Percentiles rank a stretch among this genome's conserved stretches.
Evolutionary conservation across 2,329 filamentous ascomycete genomes (phyloP).

Genomic region (Penicillium verrucosum): DNA sequence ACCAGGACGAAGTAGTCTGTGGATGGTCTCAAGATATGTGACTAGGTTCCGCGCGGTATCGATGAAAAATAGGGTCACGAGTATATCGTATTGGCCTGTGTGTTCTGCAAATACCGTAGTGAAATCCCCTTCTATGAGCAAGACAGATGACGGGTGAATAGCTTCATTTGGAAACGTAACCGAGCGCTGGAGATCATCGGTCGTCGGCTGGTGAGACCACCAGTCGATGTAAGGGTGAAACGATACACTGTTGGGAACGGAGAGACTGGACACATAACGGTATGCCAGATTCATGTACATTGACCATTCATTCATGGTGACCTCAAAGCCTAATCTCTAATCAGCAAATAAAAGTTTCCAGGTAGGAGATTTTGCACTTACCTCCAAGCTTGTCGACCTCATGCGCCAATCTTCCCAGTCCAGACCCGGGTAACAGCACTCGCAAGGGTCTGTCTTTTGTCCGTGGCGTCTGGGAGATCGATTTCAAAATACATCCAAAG

Average conservation of each 20-base stretch:
- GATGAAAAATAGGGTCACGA: constrained; percentile 60
- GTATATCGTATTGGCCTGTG: constrained; percentile 43
- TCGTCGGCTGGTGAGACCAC: constrained; percentile 56
- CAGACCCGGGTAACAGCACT: constrained; percentile 53
- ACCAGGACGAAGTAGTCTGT: constrained; percentile 46
- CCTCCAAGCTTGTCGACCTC: constrained; percentile 48
- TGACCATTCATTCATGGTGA: constrained; percentile 58
- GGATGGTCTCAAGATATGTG: constrained; percentile 55
- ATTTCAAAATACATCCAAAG: constrained; percentile 35
- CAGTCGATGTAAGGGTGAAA: constrained; percentile 55
- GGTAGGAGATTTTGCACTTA: constrained; percentile 13
- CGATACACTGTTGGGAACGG: constrained; percentile 10
- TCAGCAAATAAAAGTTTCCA: neutral
- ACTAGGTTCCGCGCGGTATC: constrained; percentile 58
- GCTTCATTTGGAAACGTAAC: constrained; percentile 47
- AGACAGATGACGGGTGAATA: constrained; percentile 37
- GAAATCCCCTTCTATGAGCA: constrained; percentile 55
- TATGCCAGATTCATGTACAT: constrained; percentile 57
- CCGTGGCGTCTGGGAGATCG: constrained; percentile 17
- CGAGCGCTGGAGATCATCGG: constrained; percentile 46
- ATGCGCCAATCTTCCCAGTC: constrained; percentile 52
- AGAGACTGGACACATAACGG: constrained; percentile 45
- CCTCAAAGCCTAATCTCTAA: constrained; percentile 44
- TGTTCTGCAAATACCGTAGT: constrained; percentile 39
- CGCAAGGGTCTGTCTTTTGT: constrained; percentile 26